Evolutionary conservation across 1,139 yeast genomes (phyloP), one percentile per base, ranked within the genome.

Genomic region (Sugiyamaella japonica): DNA sequence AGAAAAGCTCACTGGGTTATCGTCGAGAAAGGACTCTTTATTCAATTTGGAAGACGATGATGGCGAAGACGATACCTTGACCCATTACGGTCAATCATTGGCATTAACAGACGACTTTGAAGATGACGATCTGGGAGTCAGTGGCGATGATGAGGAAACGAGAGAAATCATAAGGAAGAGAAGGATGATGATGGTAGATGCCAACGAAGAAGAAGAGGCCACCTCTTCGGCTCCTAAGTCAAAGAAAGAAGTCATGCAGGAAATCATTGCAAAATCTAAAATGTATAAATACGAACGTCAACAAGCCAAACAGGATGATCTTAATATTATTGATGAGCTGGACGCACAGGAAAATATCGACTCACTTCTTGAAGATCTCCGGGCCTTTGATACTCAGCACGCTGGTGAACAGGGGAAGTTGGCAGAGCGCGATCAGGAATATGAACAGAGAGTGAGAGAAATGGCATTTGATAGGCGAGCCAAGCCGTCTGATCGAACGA

Each of bases 171-270:
- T 41, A 12, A 58, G 61, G 12, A 64, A 60, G 17, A 54, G 57
- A 41, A 63, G 56, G 16, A 56, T 53, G 45, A 69, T 60, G 16
- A 73, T 61, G 43, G 73, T 67, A 52, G 63, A 20, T 20, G 25
- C 25, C 66, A 59, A 64, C 25, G 25, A 64, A 56, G 80, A 75
- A 8, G 71, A 66, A 7, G 70, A 65, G 1, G 77, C 69, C 4
- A 75, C 66, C 40, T 79, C 79, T 0, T 37, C 49, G 1, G 47
- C 76, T 31, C 80, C 86, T 70, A 95, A 90, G 73, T 81, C 93
- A 31, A 91, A 93, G 68, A 88, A 89, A 44, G 99, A 95, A 70
- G 96, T 95, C 41, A 93, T 95, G 99, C 85, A 89, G 65, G 99
- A 95, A 70, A 82, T 95, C 54, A 93, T 95, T 60, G 96, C 97